Base-by-base conservation (phyloP, 495 filamentous ascomycete species). In the Neurospora hispaniola region DNA sequence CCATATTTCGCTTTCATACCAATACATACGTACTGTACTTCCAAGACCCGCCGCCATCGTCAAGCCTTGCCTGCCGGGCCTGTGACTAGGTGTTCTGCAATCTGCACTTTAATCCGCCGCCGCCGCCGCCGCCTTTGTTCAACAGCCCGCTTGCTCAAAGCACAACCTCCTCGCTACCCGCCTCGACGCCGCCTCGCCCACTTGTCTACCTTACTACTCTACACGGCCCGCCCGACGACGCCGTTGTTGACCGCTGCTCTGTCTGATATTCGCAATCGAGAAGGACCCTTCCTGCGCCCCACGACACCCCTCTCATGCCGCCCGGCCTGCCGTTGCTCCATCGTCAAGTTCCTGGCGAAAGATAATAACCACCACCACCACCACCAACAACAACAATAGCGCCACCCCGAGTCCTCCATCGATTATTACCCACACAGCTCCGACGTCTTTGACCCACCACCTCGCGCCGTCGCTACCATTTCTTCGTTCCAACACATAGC, bases 271-370 rank as follows among this genome's bases (percentile, higher is more conserved):
- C 27, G 54, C 27, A 31, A 66, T 66, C 27, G 54, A 66, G 12
- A 38, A 66, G 12, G 54, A 66, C 54, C 54, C 27, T 66, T 18
- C 35, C 18, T 23, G 54, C 54, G 54, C 23, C 54, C 54, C 27
- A 66, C 54, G 23, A 66, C 54, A 10, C 54, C 71, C 38, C 70
- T 69, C 74, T 75, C 75, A 80, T 80, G 79, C 78, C 78, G 70
- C 72, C 62, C 76, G 70, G 78, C 71, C 71, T 71, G 73, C 71
- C 69, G 20, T 46, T 75, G 66, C 72, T 74, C 43, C 73, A 68
- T 71, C 73, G 42, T 76, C 73, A 72, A 14, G 59, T 75, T 44
- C 62, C 71, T 27, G 48, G 54, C 77, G 73, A 73, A 71, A 72
- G 70, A 75, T 75, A 72, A 68, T 31, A 31, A 31, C 27, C 27